Evolutionary conservation across 805 yeast species (phyloP).

Genomic region (Metschnikowia drakensbergensis): DNA sequence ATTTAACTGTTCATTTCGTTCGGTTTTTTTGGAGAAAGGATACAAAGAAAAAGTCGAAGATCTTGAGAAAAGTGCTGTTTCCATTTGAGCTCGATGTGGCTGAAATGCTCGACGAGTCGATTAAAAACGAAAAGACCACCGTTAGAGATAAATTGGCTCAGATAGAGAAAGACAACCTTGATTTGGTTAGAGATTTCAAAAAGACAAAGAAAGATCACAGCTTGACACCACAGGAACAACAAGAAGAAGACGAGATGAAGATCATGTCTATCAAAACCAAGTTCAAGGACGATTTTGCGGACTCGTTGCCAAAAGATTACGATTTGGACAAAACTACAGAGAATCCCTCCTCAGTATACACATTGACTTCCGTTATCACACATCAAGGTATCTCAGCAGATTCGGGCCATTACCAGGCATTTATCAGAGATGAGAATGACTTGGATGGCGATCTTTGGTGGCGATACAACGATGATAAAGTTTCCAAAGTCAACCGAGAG

Average conservation of each 20-base stretch:
- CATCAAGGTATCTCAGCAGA: slow-evolving; percentile 96
- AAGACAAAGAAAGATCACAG: slow-evolving; percentile 44
- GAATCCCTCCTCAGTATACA: slow-evolving; percentile 85
- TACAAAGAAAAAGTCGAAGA: slow-evolving; percentile 85
- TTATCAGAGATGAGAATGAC: slow-evolving; percentile 67
- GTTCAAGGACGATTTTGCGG: slow-evolving; percentile 46
- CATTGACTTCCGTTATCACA: slow-evolving; percentile 76
- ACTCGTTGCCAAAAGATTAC: slow-evolving; percentile 37
- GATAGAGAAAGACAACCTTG: slow-evolving; percentile 70
- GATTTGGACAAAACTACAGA: slow-evolving; percentile 48
- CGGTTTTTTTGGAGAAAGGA: slow-evolving; percentile 96
- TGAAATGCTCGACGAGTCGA: slow-evolving; percentile 78
- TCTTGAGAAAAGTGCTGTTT: slow-evolving; percentile 88
- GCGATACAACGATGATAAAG: slow-evolving; percentile 92
- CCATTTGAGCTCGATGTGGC: slow-evolving; percentile 90
- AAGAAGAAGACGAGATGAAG: slow-evolving; percentile 51
- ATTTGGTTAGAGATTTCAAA: slow-evolving; percentile 68
- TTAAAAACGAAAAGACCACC: slow-evolving; percentile 61
- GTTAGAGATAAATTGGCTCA: slow-evolving; percentile 74
- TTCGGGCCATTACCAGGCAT: slow-evolving; percentile 95
- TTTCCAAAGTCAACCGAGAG: slow-evolving; percentile 69
- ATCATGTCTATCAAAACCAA: slow-evolving; percentile 45
- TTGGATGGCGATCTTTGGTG: slow-evolving; percentile 78
- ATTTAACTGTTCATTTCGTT: slow-evolving; percentile 85
- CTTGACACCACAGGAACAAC: slow-evolving; percentile 51